Conservation (phyloP, 352 stramenopile genomes). For the Pythium scleroteichum region DNA sequence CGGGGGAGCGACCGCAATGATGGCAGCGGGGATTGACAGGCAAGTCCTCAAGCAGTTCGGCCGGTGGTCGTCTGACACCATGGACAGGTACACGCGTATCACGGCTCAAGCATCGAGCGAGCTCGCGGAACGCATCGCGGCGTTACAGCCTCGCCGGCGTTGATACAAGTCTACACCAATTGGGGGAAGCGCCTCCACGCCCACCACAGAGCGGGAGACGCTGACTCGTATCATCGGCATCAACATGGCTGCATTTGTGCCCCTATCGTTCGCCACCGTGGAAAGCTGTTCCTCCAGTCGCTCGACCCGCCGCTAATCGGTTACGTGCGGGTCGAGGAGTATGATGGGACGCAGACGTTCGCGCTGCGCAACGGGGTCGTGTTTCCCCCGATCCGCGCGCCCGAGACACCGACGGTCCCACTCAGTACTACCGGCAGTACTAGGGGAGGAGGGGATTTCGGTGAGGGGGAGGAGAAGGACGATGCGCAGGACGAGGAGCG, state of each 20-base stretch:
- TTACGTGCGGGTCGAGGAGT: neutral
- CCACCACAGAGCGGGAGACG: no score
- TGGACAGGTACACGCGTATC: neutral
- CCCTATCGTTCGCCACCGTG: no score
- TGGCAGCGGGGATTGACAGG: constrained; percentile 1
- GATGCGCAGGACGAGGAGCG: neutral
- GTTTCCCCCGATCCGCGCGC: neutral
- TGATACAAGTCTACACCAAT: no score
- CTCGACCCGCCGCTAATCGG: neutral
- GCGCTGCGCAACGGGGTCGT: neutral
- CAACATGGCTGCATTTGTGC: no score
- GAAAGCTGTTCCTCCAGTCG: neutral
- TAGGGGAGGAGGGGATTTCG: no score
- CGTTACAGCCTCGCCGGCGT: no score
- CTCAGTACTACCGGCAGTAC: constrained; percentile 1
- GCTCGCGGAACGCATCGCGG: no score
- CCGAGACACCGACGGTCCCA: neutral
- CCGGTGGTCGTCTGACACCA: neutral
- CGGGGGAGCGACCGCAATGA: constrained; percentile 13
- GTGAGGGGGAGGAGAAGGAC: neutral
- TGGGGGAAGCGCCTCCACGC: no score
- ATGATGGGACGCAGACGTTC: constrained; percentile 1
- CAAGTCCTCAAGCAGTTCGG: constrained; percentile 14
- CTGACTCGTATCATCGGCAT: no score
- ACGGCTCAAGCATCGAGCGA: neutral